Evolutionary conservation across 768 basidiomycete genomes (phyloP).

Genomic region (Amanita polypyramis): DNA sequence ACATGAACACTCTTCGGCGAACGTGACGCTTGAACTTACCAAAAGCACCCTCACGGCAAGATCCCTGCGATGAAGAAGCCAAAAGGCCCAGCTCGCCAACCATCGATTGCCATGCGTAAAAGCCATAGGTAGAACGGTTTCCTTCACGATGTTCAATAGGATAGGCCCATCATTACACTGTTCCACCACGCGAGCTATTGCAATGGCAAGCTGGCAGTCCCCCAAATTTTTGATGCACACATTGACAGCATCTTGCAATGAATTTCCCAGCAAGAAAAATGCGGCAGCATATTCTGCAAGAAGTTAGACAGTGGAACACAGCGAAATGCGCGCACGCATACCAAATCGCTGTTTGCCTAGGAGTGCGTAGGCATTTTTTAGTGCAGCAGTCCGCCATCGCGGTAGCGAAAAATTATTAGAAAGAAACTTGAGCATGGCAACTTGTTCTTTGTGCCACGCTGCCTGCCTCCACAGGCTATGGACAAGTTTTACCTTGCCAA

Average conservation of each 20-base stretch:
- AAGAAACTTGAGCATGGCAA: constrained; percentile 84
- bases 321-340: constrained; percentile 24
- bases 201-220: constrained; percentile 87
- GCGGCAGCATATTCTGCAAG: constrained; percentile 90
- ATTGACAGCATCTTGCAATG: constrained; percentile 83
- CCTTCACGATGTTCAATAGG: constrained; percentile 57
- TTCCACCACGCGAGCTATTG: constrained; percentile 78
- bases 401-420: constrained; percentile 78
- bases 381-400: constrained; percentile 85
- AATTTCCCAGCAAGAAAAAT: constrained; percentile 89
- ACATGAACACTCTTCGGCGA: not conserved
- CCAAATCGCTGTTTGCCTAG: constrained; percentile 88
- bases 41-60: constrained; percentile 83
- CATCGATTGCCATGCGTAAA: constrained; percentile 86
- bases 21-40: constrained; percentile 36
- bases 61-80: constrained; percentile 83
- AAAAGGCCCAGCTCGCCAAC: constrained; percentile 94
- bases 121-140: constrained; percentile 72
- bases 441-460: constrained; percentile 85
- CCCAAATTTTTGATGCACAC: constrained; percentile 81
- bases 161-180: constrained; percentile 75
- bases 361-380: constrained; percentile 94
- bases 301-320: not conserved
- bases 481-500: constrained; percentile 87
- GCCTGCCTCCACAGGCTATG: constrained; percentile 96